Evolutionary conservation across 805 yeast genomes (phyloP), one percentile per base, ranked within the genome.

Genomic region (Zygosaccharomyces pseudorouxii): DNA sequence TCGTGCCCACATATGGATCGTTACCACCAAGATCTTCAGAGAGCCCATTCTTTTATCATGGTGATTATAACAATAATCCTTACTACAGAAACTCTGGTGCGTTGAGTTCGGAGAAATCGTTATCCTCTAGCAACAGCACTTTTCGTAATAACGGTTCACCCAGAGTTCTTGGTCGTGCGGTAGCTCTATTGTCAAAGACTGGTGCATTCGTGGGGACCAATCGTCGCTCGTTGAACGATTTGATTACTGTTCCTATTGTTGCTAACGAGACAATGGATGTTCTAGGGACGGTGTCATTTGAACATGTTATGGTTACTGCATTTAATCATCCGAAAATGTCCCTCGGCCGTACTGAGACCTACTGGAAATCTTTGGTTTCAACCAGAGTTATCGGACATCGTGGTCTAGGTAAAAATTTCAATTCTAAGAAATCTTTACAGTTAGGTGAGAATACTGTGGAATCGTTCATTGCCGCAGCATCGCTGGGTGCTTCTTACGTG

Each of bases 321-420:
- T 92, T 90, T 60, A 62, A 63, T 9, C 60, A 59, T 45, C 55
- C 61, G n/a, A 48, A 52, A 14, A 51, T 59, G 49, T 46, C 57
- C 5, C 23, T 54, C 18, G 47, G 50, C n/a, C 53, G 62, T 29
- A 55, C 58, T 1, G 85, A 86, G 46, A 84, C 93, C 1, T 90
- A 89, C 69, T 92, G 97, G 97, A 87, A 86, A 60, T 88, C 93
- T 11, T 71, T 89, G 47, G 89, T 86, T 4, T 79, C 92, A 0
- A 87, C 97, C 1, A 76, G 96, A 51, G 96, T 92, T 22, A 92
- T 92, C 68, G 98, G 98, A 1, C 98, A 92, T 67, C 79, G 98
- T 60, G 98, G 98, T 4, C 73, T 89, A 54, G 98, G 98, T 56
- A 90, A 89, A 71, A 92, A 92, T 68, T 76, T 78, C 45, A 76